These are phyloP conservation scores for Waitea zeae DNA, from an alignment of 1,284 basidiomycete species.

Conservation along the genomic window DNA sequence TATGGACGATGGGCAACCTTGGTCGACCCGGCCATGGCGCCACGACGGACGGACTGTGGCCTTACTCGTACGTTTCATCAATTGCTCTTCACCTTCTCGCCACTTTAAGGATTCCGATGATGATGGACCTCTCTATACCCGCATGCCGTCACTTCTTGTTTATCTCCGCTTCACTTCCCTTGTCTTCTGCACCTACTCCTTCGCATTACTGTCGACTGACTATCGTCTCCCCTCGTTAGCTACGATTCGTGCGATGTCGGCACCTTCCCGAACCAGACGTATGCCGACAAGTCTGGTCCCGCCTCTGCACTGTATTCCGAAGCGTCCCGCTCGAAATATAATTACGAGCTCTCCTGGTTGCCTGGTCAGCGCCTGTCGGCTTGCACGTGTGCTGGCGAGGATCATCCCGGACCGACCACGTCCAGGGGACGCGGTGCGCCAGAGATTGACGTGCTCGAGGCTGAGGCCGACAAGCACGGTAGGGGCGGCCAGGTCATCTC, in stretches of 20 bases:
- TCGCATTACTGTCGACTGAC: slow-evolving; percentile 11
- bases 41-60: slow-evolving; percentile 70
- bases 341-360: slow-evolving; percentile 25
- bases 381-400: slow-evolving; percentile 68
- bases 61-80: slow-evolving; percentile 24
- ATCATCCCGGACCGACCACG: slow-evolving; percentile 66
- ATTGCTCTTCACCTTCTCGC: background rate
- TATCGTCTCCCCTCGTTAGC: slow-evolving; percentile 30
- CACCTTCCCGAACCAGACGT: slow-evolving; percentile 66
- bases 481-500: slow-evolving; percentile 35
- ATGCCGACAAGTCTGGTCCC: slow-evolving; percentile 25
- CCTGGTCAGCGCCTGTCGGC: slow-evolving; percentile 29
- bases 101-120: too few relatives aligned
- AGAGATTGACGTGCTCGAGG: slow-evolving; percentile 77
- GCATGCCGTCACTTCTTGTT: too few relatives aligned
- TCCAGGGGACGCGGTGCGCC: slow-evolving; percentile 62
- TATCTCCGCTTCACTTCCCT: too few relatives aligned
- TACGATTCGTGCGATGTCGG: slow-evolving; percentile 76
- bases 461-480: slow-evolving; percentile 35
- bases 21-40: slow-evolving; percentile 72
- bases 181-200: background rate
- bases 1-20: slow-evolving; percentile 87
- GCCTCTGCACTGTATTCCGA: slow-evolving; percentile 28
- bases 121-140: too few relatives aligned
- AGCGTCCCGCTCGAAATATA: slow-evolving; percentile 24